A percentile compares a stretch with the other conserved stretches of the same genome.
These are phyloP conservation scores for Annulohypoxylon truncatum DNA, from an alignment of 2,329 filamentous ascomycete genomes.

Conservation along the genomic window DNA sequence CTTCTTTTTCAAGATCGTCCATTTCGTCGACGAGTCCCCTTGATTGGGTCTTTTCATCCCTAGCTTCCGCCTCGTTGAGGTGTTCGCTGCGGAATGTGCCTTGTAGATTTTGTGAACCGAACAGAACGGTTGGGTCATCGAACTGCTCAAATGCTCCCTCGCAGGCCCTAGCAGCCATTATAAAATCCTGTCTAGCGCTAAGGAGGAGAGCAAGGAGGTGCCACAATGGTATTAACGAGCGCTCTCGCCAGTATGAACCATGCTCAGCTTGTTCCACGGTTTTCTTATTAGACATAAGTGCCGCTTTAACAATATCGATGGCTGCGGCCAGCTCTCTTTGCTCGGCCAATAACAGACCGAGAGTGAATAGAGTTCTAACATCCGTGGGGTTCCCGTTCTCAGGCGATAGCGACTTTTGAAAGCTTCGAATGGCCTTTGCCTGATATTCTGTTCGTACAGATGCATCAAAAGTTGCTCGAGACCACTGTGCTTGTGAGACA, in stretches of 20 bases:
- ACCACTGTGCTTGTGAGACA: conserved; percentile 87
- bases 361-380: conserved; percentile 80
- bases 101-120: conserved; percentile 68
- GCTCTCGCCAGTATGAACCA: conserved; percentile 70
- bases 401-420: conserved; percentile 78
- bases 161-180: conserved; percentile 82
- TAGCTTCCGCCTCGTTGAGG: conserved; percentile 66
- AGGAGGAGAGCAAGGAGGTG: conserved; percentile 88
- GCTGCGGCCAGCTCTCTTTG: conserved; percentile 82
- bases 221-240: conserved; percentile 82
- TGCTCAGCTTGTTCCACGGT: conserved; percentile 54
- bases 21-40: conserved; percentile 78
- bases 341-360: conserved; percentile 89
- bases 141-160: conserved; percentile 94
- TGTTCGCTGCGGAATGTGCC: conserved; percentile 72
- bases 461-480: conserved; percentile 81
- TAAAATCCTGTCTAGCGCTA: conserved; percentile 86
- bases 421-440: conserved; percentile 77
- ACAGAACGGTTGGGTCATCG: conserved; percentile 75
- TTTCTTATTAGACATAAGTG: conserved; percentile 71
- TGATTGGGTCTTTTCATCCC: conserved; percentile 48
- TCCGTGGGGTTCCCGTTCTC: conserved; percentile 75
- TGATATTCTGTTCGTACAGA: conserved; percentile 78
- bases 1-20: conserved; percentile 85
- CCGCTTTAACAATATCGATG: conserved; percentile 83